phyloP scores from a whole-genome alignment of 2,329 filamentous ascomycete genomes.

The Sporothrix sp. region DNA sequence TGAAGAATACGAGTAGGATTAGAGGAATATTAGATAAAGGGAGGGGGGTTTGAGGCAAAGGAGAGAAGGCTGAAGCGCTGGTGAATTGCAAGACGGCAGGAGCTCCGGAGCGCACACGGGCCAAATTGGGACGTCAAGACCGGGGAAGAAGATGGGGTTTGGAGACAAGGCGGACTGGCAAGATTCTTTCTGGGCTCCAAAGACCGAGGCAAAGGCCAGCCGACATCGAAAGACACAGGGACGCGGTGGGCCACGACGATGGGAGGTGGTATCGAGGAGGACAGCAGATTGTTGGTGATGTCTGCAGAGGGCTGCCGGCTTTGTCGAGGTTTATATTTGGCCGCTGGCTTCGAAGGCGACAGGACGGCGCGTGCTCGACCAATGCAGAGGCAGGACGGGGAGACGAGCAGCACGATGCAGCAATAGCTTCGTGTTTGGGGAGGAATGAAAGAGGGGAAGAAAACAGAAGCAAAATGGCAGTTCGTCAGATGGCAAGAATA shows the following conservation, averaged over 20 bases:
- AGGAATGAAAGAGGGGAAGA: neutral
- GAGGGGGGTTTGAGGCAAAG: neutral
- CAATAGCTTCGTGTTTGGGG: too few species aligned
- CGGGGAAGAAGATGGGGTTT: too few species aligned
- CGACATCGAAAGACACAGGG: neutral
- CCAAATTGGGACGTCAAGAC: conserved; percentile 1
- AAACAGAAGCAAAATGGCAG: too few species aligned
- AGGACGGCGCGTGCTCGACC: too few species aligned
- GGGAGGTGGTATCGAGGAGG: neutral
- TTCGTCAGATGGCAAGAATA: too few species aligned
- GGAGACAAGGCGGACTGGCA: neutral
- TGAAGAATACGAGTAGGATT: neutral
- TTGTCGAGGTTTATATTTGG: too few species aligned
- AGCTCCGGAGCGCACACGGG: neutral
- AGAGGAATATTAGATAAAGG: neutral
- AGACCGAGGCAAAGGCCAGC: conserved; percentile 12
- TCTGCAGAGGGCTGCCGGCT: too few species aligned
- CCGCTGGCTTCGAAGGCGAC: too few species aligned
- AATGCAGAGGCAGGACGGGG: neutral
- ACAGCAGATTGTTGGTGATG: neutral
- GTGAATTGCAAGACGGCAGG: conserved; percentile 1
- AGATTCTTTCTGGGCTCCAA: neutral
- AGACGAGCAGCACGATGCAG: neutral
- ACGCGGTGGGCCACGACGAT: neutral
- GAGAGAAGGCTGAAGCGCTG: neutral